Conservation (phyloP, 176 grass and related monocot genomes). For the Guadua angustifolia region DNA sequence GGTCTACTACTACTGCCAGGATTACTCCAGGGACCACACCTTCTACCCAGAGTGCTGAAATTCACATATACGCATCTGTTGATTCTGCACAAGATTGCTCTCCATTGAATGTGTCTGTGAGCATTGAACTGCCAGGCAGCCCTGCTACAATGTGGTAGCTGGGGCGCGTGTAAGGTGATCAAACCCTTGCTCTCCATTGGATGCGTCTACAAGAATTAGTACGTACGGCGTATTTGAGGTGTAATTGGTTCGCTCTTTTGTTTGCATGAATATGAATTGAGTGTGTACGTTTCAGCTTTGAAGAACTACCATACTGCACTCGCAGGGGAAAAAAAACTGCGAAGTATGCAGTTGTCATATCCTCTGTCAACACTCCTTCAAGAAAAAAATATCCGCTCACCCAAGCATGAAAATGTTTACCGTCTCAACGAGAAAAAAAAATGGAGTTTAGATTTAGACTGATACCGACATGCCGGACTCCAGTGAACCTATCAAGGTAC, state of each 20-base stretch:
- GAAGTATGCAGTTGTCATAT: too few relatives aligned
- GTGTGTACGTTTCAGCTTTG: background rate
- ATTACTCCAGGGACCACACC: slow-evolving; percentile 52
- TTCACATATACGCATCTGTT: background rate
- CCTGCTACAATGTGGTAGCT: slow-evolving; percentile 40
- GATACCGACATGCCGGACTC: background rate
- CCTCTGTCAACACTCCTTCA: too few relatives aligned
- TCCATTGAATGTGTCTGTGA: background rate
- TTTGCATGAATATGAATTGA: background rate
- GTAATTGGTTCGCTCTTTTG: background rate
- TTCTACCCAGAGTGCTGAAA: slow-evolving; percentile 56
- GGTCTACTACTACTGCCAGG: slow-evolving; percentile 66
- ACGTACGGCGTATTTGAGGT: background rate
- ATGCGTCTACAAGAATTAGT: background rate
- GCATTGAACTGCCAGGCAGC: slow-evolving; percentile 21
- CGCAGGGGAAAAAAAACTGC: too few relatives aligned
- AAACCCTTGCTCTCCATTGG: background rate
- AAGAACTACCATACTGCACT: too few relatives aligned
- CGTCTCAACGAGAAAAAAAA: background rate
- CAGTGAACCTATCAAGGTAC: background rate
- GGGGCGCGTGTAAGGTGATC: slow-evolving; percentile 41
- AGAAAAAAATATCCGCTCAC: too few relatives aligned
- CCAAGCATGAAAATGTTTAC: background rate
- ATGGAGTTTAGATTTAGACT: background rate
- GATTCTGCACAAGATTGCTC: background rate